These are phyloP conservation scores for Trichophyton mentagrophytes DNA, from an alignment of 2,329 filamentous ascomycete species.

Conservation along the genomic window DNA sequence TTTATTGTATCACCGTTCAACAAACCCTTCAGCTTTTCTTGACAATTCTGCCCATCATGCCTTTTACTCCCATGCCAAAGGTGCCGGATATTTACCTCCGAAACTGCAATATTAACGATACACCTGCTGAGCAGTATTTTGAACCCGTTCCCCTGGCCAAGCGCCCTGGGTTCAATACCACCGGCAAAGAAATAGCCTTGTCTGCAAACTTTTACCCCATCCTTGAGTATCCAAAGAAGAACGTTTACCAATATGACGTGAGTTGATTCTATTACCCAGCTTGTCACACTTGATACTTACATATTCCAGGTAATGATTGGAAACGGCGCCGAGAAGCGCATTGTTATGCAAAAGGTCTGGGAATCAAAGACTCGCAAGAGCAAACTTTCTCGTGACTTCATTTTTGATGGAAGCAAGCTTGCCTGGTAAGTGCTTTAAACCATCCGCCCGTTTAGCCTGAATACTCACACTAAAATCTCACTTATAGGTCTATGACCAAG, in stretches of 20 bases:
- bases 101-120: conserved; percentile 10
- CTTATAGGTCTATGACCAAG: conserved; percentile 25
- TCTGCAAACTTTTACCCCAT: conserved; percentile 67
- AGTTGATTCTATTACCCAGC: conserved; percentile 27
- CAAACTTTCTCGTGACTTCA: conserved; percentile 46
- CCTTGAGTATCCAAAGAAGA: conserved; percentile 42
- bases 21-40: background rate
- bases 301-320: conserved; percentile 49
- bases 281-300: conserved; percentile 6
- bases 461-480: conserved; percentile 10
- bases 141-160: conserved; percentile 21
- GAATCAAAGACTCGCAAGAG: conserved; percentile 47
- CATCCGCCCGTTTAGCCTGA: background rate
- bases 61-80: background rate
- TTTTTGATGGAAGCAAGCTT: conserved; percentile 73
- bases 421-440: conserved; percentile 53
- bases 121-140: conserved; percentile 12
- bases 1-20: background rate
- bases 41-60: background rate
- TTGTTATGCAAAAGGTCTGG: conserved; percentile 67
- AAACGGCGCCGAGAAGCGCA: conserved; percentile 49
- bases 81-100: conserved; percentile 3
- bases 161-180: conserved; percentile 47
- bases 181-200: conserved; percentile 44
- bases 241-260: conserved; percentile 77